Base-by-base conservation (phyloP, 2,329 filamentous ascomycete species). In the Drechmeria coniospora region DNA sequence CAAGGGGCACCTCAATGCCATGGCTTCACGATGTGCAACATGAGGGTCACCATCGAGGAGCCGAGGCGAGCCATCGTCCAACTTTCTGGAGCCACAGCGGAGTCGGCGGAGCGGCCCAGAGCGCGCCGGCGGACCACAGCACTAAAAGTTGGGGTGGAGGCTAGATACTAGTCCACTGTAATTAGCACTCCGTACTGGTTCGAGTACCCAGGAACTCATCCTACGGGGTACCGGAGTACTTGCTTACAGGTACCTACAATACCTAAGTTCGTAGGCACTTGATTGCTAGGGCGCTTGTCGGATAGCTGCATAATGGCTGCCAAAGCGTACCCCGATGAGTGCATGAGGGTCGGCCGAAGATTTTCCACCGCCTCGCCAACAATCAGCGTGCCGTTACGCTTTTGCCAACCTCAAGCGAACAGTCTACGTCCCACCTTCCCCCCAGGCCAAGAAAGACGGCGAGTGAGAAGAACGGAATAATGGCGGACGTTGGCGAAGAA, bases 401-500 rank as follows among this genome's bases (percentile, higher is more conserved):
- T n/a, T n/a, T n/a, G n/a, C n/a, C n/a, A n/a, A n/a, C n/a, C n/a
- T n/a, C n/a, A n/a, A n/a, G n/a, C n/a, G n/a, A n/a, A n/a, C n/a
- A n/a, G n/a, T n/a, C n/a, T n/a, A n/a, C n/a, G n/a, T n/a, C n/a
- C n/a, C n/a, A n/a, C n/a, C n/a, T n/a, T n/a, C n/a, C n/a, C n/a
- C n/a, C n/a, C n/a, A n/a, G n/a, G n/a, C 4, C 12, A 9, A 25
- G 6, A 30, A 17, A 20, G 18, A 6, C 6, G 18, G 17, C 8
- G 15, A 25, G 21, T 9, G 5, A 10, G 8, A 11, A 19, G 15
- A 12, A 14, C 23, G 16, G 21, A 18, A 23, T 38, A 34, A 94
- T 94, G 86, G 80, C 86, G 43, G 86, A 93, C 56, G 68, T 65
- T 37, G 81, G 79, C 49, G 79, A 84, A 49, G 73, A 76, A 40